Evolutionary conservation across 352 stramenopile genomes (phyloP), one percentile per base, ranked within the genome.

Genomic region (Phytophthora litchii): DNA sequence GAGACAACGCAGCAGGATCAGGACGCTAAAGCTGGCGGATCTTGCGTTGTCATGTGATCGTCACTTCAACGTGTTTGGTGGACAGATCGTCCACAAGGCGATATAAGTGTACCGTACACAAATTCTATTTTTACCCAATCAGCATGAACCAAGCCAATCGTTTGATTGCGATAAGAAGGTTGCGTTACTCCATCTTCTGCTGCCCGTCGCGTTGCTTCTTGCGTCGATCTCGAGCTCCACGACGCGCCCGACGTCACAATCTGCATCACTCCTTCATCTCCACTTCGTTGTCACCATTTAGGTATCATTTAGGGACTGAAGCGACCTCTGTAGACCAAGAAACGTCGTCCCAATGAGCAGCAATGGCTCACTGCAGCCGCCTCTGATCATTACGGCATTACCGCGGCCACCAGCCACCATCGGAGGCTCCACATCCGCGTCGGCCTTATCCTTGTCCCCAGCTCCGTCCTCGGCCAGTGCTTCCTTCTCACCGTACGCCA

Each of bases 401-500:
- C 52, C 67, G 8, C 61, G 67, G 10, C 55, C 67, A 7, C 67
- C 67, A 37, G 57, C 53, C 19, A 65, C 61, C 19, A 55, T 45
- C 31, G 56, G 46, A n/a, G 47, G 43, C 2, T 13, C 32, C 12
- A 27, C 40, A 38, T 8, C 52, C 4, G 37, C 12, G 1, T 55
- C 51, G 14, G 12, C 19, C 4, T 43, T 38, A 3, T 44, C 43
- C 10, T 14, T 61, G 3, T 63, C 56, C 0, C 62, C 67, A 11
- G 52, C 57, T 16, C 62, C 67, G 32, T 50, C 62, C 27, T 75
- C 67, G 7, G 51, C 49, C 4, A 43, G 42, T 12, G 47, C 67
- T 4, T 64, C 61, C 20, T 75, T 64, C 49, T 72, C 67, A 34
- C 67, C 67, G 17, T 75, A 66, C 44, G 19, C 66, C 23, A 57